A percentile compares a stretch with the other conserved stretches of the same genome.
phyloP scores from a whole-genome alignment of 108 stramenopile species.

The Mediolabrus comicus region DNA sequence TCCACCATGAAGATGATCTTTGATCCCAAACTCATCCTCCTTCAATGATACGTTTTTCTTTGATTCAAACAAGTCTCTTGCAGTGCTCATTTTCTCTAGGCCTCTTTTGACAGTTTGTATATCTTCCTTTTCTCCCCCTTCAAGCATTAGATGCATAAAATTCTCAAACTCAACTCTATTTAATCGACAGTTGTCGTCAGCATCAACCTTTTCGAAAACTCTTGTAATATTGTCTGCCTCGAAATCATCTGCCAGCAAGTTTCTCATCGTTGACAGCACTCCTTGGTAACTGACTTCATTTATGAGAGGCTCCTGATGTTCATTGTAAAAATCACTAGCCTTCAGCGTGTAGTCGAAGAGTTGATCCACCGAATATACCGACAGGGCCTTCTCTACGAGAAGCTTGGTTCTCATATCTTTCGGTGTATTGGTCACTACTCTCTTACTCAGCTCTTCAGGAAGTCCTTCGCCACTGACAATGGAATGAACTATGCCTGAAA shows the following conservation, averaged over 20 bases:
- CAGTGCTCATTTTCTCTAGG: constrained; percentile 8
- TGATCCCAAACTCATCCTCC: constrained; percentile 23
- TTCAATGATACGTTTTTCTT: not conserved
- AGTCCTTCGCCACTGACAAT: constrained; percentile 15
- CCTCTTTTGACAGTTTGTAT: constrained; percentile 1
- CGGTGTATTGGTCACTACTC: constrained; percentile 7
- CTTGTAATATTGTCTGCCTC: constrained; percentile 9
- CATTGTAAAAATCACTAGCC: constrained; percentile 14
- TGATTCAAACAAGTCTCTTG: constrained; percentile 1
- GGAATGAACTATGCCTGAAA: constrained; percentile 17
- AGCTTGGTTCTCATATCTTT: constrained; percentile 16
- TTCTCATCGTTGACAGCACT: constrained; percentile 22
- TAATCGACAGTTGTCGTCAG: constrained; percentile 10
- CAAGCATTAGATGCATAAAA: constrained; percentile 24
- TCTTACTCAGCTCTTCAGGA: constrained; percentile 22
- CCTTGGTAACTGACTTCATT: constrained; percentile 12
- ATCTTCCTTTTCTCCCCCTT: not conserved
- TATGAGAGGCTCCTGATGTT: not conserved
- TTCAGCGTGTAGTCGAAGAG: constrained; percentile 35
- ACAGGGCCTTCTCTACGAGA: constrained; percentile 25
- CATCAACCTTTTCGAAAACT: constrained; percentile 27
- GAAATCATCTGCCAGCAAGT: constrained; percentile 20
- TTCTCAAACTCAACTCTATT: constrained; percentile 25
- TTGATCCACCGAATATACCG: constrained; percentile 30
- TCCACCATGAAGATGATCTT: constrained; percentile 5